Evolutionary conservation across 345 rosid genomes (phyloP), one percentile per base, ranked within the genome.

Genomic region (Gossypium sturtianum): DNA sequence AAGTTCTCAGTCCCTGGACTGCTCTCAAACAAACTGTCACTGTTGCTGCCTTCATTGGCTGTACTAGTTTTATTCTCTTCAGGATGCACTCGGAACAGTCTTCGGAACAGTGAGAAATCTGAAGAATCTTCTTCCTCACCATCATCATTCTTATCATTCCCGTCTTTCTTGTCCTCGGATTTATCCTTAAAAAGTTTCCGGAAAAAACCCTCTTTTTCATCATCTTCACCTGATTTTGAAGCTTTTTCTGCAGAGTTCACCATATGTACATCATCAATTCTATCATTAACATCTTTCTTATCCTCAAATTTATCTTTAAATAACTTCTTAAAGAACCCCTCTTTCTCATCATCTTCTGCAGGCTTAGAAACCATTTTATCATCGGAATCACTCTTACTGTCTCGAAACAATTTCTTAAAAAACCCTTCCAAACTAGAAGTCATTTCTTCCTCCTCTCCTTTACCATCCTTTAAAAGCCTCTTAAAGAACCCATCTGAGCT

Each of bases 1-100:
- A 96, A 96, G 72, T 81, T 93, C 80, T 96, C 98, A 10, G 97
- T 91, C 71, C 99, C 97, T 3, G 95, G 98, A 81, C 98, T 96
- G 80, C 94, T 90, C 82, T 93, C 99, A 79, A 49, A 82, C 83
- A 90, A 77, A 73, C 81, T 73, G 68, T 88, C 84, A 73, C 75
- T 79, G 76, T 81, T 81, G 79, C 84, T 85, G 82, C 72, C 82
- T 82, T 89, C 98, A 85, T 78, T 88, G 43, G 79, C 81, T 51
- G 80, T 67, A 73, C 82, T 70, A 72, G 72, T 84, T 82, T 84
- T 93, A 54, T 82, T 80, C 74, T 96, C 97, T 87, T 93, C 98
- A 20, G 97, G 99, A 75, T 91, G 98, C 86, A 91, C 97, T 56
- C 92, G 94, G 76, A 96, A 96, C 77, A 93, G 78, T 84, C 88